Evolutionary conservation across 73 alveolate species (phyloP), one percentile per base, ranked within the genome.

Genomic region (Stentor coeruleus): DNA sequence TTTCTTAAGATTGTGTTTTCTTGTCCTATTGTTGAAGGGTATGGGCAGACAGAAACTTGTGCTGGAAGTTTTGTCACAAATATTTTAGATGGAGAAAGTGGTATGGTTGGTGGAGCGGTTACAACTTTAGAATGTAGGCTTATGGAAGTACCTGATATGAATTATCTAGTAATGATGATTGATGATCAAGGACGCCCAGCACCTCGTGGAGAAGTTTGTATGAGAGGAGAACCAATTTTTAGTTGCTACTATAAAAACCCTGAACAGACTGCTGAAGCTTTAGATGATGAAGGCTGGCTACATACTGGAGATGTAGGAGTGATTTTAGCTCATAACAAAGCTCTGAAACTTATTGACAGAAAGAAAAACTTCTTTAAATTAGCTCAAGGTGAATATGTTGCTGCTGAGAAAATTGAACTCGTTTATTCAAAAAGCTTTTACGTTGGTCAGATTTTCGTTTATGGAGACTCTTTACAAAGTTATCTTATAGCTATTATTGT

Each of bases 361-460:
- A 97, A 95, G 88, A 97, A 97, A 91, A 95, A 94, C 88, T 92
- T 97, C 74, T 97, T 97, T 88, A 97, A 97, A 86, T 83, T 97
- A 3, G 81, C 90, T 30, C 95, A 97, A 84, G 99, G 99, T 35
- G 99, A 97, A 59, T 97, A 97, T 76, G 93, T 97, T 59, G 97
- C 99, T 3, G 99, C 99, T 4, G 99, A 97, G 81, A 97, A 97
- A 81, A 74, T 97, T n/a, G 98, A 97, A 88, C 89, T 88, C 49
- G 81, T 92, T 28, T 91, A 89, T 42, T 85, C 40, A 55, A 40
- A 89, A 41, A 85, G 89, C 75, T 72, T 84, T 35, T 85, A 86
- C 15, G 93, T 93, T 33, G 36, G 81, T 30, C 94, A 95, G 74
- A 82, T 92, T 58, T 95, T 83, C 42, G 92, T 95, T 6, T 84